Percentiles rank a stretch among this genome's conserved stretches.
These are phyloP conservation scores for Paramecium biaurelia DNA, from an alignment of 73 alveolate genomes.

Conservation along the genomic window DNA sequence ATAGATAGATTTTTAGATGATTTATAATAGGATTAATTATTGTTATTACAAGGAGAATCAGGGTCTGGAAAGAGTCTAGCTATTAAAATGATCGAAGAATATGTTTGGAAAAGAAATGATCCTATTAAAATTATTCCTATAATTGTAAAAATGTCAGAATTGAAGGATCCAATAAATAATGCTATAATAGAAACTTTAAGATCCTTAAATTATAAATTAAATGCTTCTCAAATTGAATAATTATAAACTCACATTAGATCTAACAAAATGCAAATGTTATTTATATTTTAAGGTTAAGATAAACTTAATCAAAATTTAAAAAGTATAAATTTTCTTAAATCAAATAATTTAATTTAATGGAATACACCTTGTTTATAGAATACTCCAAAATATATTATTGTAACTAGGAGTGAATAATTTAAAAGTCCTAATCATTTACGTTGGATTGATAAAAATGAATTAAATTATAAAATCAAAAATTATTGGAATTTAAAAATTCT, in stretches of 20 bases:
- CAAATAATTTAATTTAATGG: background rate
- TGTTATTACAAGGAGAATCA: background rate
- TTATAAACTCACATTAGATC: background rate
- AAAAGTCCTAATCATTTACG: background rate
- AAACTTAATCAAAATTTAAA: background rate
- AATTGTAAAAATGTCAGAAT: background rate
- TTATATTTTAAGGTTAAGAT: background rate
- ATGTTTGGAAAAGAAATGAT: conserved; percentile 9
- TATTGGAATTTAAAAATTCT: background rate
- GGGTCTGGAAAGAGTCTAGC: background rate
- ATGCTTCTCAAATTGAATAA: background rate
- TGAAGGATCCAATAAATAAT: background rate
- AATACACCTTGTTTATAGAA: background rate
- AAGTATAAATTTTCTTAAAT: background rate
- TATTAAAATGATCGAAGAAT: background rate
- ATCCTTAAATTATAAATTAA: background rate
- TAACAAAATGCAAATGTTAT: background rate
- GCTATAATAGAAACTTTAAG: background rate
- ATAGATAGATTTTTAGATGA: background rate
- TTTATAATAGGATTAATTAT: background rate
- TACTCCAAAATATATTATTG: background rate
- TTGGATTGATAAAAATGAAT: background rate
- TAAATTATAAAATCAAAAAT: background rate
- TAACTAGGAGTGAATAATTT: background rate
- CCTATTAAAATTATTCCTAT: background rate